Base-by-base conservation (phyloP, 208 protist genomes). In the Trypanosoma brucei region DNA sequence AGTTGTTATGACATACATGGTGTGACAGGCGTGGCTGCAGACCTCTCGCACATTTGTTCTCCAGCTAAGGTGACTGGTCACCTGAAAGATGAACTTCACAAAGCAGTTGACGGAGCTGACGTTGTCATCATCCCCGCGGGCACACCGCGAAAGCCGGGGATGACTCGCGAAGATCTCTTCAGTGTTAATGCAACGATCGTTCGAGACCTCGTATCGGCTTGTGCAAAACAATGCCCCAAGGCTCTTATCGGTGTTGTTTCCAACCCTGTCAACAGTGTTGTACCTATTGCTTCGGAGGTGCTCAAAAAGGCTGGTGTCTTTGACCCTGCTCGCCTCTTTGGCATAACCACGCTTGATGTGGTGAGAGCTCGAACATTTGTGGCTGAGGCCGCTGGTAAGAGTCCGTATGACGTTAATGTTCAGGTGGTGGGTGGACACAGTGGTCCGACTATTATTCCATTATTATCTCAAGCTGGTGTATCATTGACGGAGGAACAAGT, bases 81-180 rank as follows among this genome's bases (percentile, higher is more conserved):
- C 60, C 71, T 60, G 31, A 68, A 78, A 11, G 91, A 87, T 2
- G 70, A 92, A 13, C 70, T 91, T 6, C 73, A 79, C 7, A 77
- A 89, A 48, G 83, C 89, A 0, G 65, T 98, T 55, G 62, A 77
- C 1, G 92, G 78, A 34, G 76, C 65, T 31, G 83, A 97, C 42
- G 68, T 98, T 53, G 94, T 97, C 38, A 68, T 98, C 37, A 96
- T 98, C 75, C 90, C 92, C 7, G 97, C 95, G 33, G 95, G 95
- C 59, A 93, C 98, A 30, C 94, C 96, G 4, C 94, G 97, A 75
- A 98, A 98, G 79, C 96, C 96, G 4, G 92, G 90, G 49, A 98
- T 98, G 97, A 96, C 91, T 48, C 92, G 96, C 53, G 94, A 98
- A 62, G 97, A 98, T 72, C 90, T 98, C 58, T 98, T 98, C 76